Percentiles rank a stretch among this genome's conserved stretches.
Evolutionary conservation across 257 asterid genomes (phyloP).

Genomic region (Ballota nigra): DNA sequence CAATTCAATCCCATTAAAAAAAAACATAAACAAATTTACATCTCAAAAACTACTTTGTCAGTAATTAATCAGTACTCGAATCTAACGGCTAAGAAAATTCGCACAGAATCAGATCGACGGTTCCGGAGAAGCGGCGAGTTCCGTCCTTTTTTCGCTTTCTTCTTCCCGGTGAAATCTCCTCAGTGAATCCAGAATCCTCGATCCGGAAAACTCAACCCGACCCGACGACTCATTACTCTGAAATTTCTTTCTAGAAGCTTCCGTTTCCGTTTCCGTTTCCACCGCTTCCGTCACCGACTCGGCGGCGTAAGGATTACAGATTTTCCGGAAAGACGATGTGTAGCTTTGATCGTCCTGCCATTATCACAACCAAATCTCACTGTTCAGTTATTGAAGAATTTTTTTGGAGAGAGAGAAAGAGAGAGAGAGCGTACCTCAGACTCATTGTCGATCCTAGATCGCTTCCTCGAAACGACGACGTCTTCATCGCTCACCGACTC

Average conservation of each 20-base stretch:
- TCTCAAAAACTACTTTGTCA: slow-evolving; percentile 14
- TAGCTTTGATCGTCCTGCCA: slow-evolving; percentile 31
- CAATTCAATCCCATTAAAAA: neutral
- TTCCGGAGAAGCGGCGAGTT: slow-evolving; percentile 19
- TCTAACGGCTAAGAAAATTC: slow-evolving; percentile 30
- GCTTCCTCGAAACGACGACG: slow-evolving; percentile 32
- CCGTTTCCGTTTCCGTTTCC: too few relatives aligned
- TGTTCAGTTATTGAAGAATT: neutral
- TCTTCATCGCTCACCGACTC: slow-evolving; percentile 21
- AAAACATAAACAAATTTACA: slow-evolving; percentile 11
- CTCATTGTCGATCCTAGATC: slow-evolving; percentile 21
- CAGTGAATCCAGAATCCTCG: slow-evolving; percentile 28
- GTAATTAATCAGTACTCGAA: slow-evolving; percentile 2
- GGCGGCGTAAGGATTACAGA: slow-evolving; percentile 13
- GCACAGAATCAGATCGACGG: slow-evolving; percentile 32
- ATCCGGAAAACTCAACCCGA: slow-evolving; percentile 15
- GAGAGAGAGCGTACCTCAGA: slow-evolving; percentile 28
- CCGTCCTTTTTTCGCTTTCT: slow-evolving; percentile 13
- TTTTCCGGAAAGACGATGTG: slow-evolving; percentile 3
- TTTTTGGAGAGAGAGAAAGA: neutral
- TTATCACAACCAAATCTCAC: neutral
- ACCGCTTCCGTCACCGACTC: neutral
- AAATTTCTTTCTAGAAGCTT: slow-evolving; percentile 1
- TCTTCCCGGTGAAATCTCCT: slow-evolving; percentile 32
- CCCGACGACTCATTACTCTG: slow-evolving; percentile 15